Evolutionary conservation across 768 basidiomycete genomes (phyloP), one percentile per base, ranked within the genome.

Genomic region (Mycena pura): DNA sequence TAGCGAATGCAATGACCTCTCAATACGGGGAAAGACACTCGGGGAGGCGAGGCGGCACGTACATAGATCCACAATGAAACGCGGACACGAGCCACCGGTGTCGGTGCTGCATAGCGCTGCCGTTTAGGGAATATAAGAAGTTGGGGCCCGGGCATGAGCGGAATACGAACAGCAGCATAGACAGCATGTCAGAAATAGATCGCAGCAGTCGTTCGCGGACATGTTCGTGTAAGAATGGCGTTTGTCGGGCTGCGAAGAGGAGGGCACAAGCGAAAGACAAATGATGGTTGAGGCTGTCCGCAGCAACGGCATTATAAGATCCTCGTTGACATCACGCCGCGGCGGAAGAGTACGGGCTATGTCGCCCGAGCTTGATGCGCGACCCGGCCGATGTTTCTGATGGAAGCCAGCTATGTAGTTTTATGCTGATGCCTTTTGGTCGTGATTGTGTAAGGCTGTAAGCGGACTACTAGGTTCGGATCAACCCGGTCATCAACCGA

Each of bases 151-250:
- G 17, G 15, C 8, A 5, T 10, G 27, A n/a, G 17, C 14, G 14
- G 8, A 34, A 15, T 21, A 24, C 57, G 24, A 17, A 59, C 57
- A 51, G 57, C 57, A 59, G 41, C 57, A 59, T 4, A 59, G 21
- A 43, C 57, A 59, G 43, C 57, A 59, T 9, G 57, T 27, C 2
- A 59, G 9, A 21, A 44, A 17, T 25, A 59, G 36, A 17, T 34
- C 15, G 25, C 40, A 59, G 15, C 57, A 59, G 40, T 59, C 57
- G 34, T 59, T 59, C 3, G 1, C 57, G 24, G 57, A 59, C 57
- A 59, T 59, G n/a, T n/a, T n/a, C n/a, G n/a, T 28, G 22, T 25
- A 22, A 27, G 56, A 47, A 27, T 40, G 3, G 28, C 32, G 22
- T 2, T n/a, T 3, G 52, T 48, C 7, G 24, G 22, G 44, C 15